These are phyloP conservation scores for Penicillium fimorum DNA, from an alignment of 495 filamentous ascomycete genomes.

Conservation along the genomic window DNA sequence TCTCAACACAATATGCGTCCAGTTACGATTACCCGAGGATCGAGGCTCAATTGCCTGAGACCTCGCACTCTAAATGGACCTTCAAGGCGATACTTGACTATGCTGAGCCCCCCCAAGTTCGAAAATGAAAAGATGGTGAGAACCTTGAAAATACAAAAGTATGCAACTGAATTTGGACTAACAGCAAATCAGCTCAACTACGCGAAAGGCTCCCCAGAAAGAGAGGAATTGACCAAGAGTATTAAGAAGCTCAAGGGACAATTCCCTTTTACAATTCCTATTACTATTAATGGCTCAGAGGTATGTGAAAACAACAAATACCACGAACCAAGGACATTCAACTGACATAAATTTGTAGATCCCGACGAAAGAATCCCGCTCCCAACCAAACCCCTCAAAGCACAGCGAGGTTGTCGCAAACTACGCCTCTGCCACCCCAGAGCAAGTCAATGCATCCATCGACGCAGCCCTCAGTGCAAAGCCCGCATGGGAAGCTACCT, in stretches of 20 bases:
- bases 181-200: conserved; percentile 24
- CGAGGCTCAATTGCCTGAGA: conserved; percentile 7
- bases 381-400: conserved; percentile 70
- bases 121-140: conserved; percentile 33
- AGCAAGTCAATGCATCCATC: conserved; percentile 70
- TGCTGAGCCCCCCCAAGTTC: conserved; percentile 32
- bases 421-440: conserved; percentile 66
- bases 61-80: conserved; percentile 3
- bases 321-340: not conserved
- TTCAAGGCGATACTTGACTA: conserved; percentile 18
- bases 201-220: conserved; percentile 30
- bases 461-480: conserved; percentile 79
- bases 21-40: conserved; percentile 10
- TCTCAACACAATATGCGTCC: conserved; percentile 15
- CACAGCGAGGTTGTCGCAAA: conserved; percentile 66
- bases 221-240: conserved; percentile 26
- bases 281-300: conserved; percentile 29
- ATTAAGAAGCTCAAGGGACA: conserved; percentile 28
- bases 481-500: conserved; percentile 71
- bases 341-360: conserved; percentile 9
- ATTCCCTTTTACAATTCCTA: conserved; percentile 30
- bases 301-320: conserved; percentile 9
- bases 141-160: not conserved
- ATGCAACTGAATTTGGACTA: not conserved
- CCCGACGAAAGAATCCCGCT: conserved; percentile 18